Evolutionary conservation across 2,329 filamentous ascomycete genomes (phyloP).

Genomic region (Colletotrichum theobromicola): DNA sequence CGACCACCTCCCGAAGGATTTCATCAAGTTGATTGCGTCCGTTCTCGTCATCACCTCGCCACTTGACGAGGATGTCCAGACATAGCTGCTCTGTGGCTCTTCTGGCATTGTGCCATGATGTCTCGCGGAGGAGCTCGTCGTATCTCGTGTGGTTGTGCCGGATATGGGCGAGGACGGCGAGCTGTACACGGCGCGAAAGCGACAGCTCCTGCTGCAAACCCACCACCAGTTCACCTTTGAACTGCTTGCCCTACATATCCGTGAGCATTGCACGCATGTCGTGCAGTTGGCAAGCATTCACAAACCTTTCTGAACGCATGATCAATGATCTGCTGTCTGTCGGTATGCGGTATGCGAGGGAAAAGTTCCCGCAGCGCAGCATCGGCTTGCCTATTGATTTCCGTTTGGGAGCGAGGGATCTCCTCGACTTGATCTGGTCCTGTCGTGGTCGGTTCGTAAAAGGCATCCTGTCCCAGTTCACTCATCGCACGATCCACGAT

Average conservation of each 20-base stretch:
- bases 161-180: slow-evolving; percentile 71
- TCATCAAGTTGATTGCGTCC: slow-evolving; percentile 72
- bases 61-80: slow-evolving; percentile 71
- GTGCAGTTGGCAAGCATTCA: slow-evolving; percentile 8
- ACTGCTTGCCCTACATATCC: slow-evolving; percentile 49
- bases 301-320: slow-evolving; percentile 68
- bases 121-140: slow-evolving; percentile 64
- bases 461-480: slow-evolving; percentile 12
- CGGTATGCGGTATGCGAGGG: slow-evolving; percentile 68
- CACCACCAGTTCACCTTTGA: slow-evolving; percentile 60
- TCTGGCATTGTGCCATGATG: slow-evolving; percentile 63
- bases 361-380: slow-evolving; percentile 68
- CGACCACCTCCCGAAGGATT: slow-evolving; percentile 69
- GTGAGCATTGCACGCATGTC: neutral
- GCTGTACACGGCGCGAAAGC: slow-evolving; percentile 66
- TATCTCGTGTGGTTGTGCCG: slow-evolving; percentile 71
- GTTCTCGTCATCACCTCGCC: slow-evolving; percentile 74
- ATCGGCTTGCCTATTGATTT: slow-evolving; percentile 68
- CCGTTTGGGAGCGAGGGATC: slow-evolving; percentile 62
- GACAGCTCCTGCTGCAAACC: slow-evolving; percentile 61
- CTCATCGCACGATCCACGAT: slow-evolving; percentile 62
- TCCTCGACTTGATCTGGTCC: slow-evolving; percentile 45
- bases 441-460: slow-evolving; percentile 22
- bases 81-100: slow-evolving; percentile 66
- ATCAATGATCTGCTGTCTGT: slow-evolving; percentile 65